A percentile compares a stretch with the other conserved stretches of the same genome.
Evolutionary conservation across 371 early-diverging fungal genomes (phyloP).

Genomic region (Rhizopus stolonifer): DNA sequence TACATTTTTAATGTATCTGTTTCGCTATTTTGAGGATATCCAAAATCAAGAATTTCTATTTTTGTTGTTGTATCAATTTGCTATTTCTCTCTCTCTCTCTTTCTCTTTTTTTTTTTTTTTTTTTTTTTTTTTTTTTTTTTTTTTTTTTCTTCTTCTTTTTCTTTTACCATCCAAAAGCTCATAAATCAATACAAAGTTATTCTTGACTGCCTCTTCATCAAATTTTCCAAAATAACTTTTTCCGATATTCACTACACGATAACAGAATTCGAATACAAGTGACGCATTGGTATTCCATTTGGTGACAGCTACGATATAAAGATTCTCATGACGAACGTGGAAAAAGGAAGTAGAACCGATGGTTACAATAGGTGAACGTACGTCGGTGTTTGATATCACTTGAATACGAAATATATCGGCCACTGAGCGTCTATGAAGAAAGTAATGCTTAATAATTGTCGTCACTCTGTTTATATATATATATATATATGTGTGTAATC

Average conservation of each 20-base stretch:
- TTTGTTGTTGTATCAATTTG: no score
- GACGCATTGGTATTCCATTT: slow-evolving; percentile 85
- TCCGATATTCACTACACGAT: slow-evolving; percentile 75
- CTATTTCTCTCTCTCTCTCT: no score
- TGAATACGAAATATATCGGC: slow-evolving; percentile 96
- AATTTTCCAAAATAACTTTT: slow-evolving; percentile 84
- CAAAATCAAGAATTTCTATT: slow-evolving; percentile 90
- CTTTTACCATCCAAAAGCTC: slow-evolving; percentile 84
- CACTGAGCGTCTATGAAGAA: slow-evolving; percentile 77
- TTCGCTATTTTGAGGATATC: slow-evolving; percentile 90
- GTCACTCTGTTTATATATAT: not conserved
- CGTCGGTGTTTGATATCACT: slow-evolving; percentile 89
- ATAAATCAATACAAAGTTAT: slow-evolving; percentile 89
- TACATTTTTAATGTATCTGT: slow-evolving; percentile 86
- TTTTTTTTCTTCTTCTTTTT: no score
- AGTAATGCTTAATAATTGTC: not conserved
- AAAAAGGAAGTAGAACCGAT: slow-evolving; percentile 85
- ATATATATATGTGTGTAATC: no score
- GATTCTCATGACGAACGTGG: slow-evolving; percentile 88
- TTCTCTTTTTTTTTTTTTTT: no score
- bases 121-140: no score
- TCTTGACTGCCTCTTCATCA: slow-evolving; percentile 88
- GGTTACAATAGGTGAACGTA: slow-evolving; percentile 90
- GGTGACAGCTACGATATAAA: slow-evolving; percentile 86
- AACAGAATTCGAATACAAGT: slow-evolving; percentile 83